Evolutionary conservation across 2,329 filamentous ascomycete genomes (phyloP), one percentile per base, ranked within the genome.

Genomic region (Raffaelea ambrosiae): DNA sequence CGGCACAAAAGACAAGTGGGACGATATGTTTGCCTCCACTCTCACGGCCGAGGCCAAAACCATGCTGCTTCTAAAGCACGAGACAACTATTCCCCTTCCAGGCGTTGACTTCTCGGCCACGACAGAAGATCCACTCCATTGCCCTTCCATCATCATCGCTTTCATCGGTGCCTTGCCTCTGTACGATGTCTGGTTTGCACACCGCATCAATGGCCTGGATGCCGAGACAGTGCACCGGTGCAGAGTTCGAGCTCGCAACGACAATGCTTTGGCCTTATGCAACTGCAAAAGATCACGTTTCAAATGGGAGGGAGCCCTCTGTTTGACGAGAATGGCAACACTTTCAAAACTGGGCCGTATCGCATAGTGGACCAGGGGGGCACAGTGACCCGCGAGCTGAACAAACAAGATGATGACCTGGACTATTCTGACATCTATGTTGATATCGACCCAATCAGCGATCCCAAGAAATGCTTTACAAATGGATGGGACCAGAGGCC

Each of bases 61-160:
- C 9, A 63, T 64, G 60, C 51, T 50, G n/a, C 43, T 62, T 2
- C 45, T 65, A 10, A 55, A 55, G 44, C 48, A 48, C 13, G 54
- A 63, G 35, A 63, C 59, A 9, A 57, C 54, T 1, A 58, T 63
- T 38, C 60, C 58, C 20, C 18, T 63, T 3, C 60, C 63, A 3
- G 56, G 62, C 39, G 52, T 58, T 11, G 56, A 56, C 22, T 64
- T 60, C 48, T 54, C 53, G 8, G 42, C 53, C 3, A 58, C 58
- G 4, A 48, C 48, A 10, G 33, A 59, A 22, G 62, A 60, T 33
- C 20, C 22, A 33, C 50, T 61, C 21, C 23, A 44, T 23, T 54
- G 55, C 41, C 60, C 60, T 20, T 63, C 55, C 45, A 62, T 62
- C 35, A 38, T 59, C 10, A 56, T 63, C 53, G 48, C 53, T 9